Base-by-base conservation (phyloP, 2,329 filamentous ascomycete species). In the Paracoccidioides brasiliensis region DNA sequence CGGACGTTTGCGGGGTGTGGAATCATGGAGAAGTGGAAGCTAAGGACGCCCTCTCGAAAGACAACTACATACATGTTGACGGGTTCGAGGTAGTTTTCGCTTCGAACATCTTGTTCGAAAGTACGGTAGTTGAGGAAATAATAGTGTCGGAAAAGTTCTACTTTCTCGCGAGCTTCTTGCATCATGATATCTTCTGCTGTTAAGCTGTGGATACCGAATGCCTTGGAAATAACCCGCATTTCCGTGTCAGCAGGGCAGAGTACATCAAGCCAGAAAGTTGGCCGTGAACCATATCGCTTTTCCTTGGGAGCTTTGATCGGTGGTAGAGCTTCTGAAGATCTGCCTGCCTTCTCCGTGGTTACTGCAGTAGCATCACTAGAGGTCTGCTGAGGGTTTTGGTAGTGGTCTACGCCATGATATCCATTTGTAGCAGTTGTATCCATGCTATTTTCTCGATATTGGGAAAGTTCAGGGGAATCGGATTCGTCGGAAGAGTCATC, bases 51-150 rank as follows among this genome's bases (percentile, higher is more conserved):
- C 68, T 97, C 90, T 10, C 90, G 83, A 76, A 98, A 98, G 8
- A 98, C 93, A 7, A 97, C 86, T 40, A 96, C 86, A 65, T 97
- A 98, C 80, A 98, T 89, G 71, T 97, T 95, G 66, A 98, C 87
- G 0, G 93, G 91, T 64, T 97, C 89, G 48, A 98, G 79, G 68
- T 94, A 95, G 66, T 94, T 84, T 56, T 93, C 88, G 67, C 84
- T 95, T 63, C 85, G 85, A 58, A 83, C 82, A 66, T 98, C 93
- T 69, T 97, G 93, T 68, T 98, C 93, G 66, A 98, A 98, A 0
- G 90, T 94, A 14, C 93, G 86, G 70, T 98, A 98, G 69, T 95
- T 97, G 73, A 98, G 88, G 65, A 98, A 96, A 71, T 98, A 98
- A 74, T 98, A 98, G 68, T 95, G 87, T 38, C 88, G 85, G 76